A percentile compares a stretch with the other conserved stretches of the same genome.
phyloP scores from a whole-genome alignment of 495 filamentous ascomycete species.

The Mycothermus thermophilus region DNA sequence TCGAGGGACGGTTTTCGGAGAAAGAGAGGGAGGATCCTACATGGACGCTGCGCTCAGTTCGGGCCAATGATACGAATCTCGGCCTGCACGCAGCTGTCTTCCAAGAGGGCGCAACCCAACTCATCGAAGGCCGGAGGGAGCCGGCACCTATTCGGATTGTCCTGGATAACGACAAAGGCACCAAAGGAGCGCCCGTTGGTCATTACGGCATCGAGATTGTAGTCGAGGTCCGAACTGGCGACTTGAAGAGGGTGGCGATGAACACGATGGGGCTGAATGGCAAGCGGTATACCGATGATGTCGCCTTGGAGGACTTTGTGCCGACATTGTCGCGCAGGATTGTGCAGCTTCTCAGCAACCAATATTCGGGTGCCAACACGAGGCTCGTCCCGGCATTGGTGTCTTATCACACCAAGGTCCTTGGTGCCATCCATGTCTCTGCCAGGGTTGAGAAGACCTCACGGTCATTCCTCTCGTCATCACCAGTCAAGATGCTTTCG shows the following conservation, averaged over 20 bases:
- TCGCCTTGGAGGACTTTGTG: conserved; percentile 52
- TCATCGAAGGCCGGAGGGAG: conserved; percentile 41
- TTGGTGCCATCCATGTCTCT: conserved; percentile 54
- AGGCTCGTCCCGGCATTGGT: conserved; percentile 49
- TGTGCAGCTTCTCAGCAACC: conserved; percentile 49
- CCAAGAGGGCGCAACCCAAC: conserved; percentile 46
- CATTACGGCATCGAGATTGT: conserved; percentile 56
- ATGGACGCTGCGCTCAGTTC: conserved; percentile 62
- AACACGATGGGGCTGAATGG: conserved; percentile 49
- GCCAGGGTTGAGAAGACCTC: conserved; percentile 38
- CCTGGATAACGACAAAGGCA: conserved; percentile 45
- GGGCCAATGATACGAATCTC: conserved; percentile 43
- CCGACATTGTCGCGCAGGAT: conserved; percentile 43
- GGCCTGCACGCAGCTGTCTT: conserved; percentile 62
- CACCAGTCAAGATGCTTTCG: conserved; percentile 82
- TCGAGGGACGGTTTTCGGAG: conserved; percentile 73
- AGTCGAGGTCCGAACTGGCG: conserved; percentile 35
- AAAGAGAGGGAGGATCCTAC: conserved; percentile 60
- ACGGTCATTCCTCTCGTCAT: conserved; percentile 56
- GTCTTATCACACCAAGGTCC: conserved; percentile 55
- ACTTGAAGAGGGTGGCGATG: conserved; percentile 35
- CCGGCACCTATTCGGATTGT: conserved; percentile 47
- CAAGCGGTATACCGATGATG: conserved; percentile 48
- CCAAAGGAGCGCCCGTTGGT: conserved; percentile 45
- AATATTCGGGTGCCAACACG: conserved; percentile 55